These are phyloP conservation scores for Fusarium sp. DNA, from an alignment of 2,329 filamentous ascomycete genomes.

Conservation along the genomic window DNA sequence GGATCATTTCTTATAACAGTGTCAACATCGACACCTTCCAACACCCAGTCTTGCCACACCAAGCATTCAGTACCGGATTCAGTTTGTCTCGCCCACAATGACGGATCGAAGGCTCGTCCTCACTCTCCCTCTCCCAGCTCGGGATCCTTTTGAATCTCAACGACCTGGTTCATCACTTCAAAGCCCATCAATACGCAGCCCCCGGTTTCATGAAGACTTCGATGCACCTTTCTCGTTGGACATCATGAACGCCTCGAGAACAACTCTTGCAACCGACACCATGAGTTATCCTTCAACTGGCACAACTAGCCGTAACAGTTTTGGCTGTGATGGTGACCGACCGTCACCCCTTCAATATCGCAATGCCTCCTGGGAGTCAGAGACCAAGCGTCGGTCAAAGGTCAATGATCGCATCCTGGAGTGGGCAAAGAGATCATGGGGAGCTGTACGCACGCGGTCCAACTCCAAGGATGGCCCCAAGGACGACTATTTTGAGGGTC, in stretches of 20 bases:
- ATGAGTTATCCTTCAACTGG: constrained; percentile 41
- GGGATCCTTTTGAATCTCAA: constrained; percentile 34
- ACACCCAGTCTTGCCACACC: not conserved
- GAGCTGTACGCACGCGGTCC: constrained; percentile 39
- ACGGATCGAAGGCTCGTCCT: constrained; percentile 43
- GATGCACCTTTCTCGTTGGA: constrained; percentile 51
- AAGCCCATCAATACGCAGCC: constrained; percentile 41
- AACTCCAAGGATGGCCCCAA: constrained; percentile 38
- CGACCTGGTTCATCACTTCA: constrained; percentile 31
- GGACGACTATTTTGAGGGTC: constrained; percentile 34
- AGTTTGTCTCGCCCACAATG: constrained; percentile 36
- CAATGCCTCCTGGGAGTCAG: constrained; percentile 43
- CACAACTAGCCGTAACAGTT: constrained; percentile 39
- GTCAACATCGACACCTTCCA: constrained; percentile 1
- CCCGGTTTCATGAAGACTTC: constrained; percentile 52
- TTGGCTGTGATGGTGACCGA: constrained; percentile 39
- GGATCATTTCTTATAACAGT: not conserved
- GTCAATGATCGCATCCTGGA: constrained; percentile 48
- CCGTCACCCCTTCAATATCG: constrained; percentile 36
- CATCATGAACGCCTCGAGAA: constrained; percentile 46
- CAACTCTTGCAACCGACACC: constrained; percentile 41
- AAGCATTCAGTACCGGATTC: constrained; percentile 11
- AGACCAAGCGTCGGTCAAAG: constrained; percentile 42
- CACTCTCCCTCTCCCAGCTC: constrained; percentile 40
- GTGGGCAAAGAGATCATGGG: constrained; percentile 49